Base-by-base conservation (phyloP, 208 protist species). In the Trypanosoma theileri region DNA sequence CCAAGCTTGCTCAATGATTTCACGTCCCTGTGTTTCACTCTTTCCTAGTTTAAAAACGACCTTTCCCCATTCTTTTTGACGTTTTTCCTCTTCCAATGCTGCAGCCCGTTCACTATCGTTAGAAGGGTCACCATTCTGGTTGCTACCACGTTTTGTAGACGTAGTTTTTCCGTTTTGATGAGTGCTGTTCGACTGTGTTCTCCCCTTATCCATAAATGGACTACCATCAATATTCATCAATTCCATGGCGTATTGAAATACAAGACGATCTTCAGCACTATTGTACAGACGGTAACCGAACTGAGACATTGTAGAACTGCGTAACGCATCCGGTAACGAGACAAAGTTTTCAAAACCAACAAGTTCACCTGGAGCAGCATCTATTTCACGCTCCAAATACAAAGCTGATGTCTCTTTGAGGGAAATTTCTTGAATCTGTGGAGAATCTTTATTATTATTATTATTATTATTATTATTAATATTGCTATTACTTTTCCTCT, bases 241-340 rank as follows among this genome's bases (percentile, higher is more conserved):
- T 46, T 79, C 69, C 71, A 94, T 63, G 19, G 70, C 75, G 53
- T 86, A 82, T 76, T 92, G 83, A 55, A 94, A 92, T 50, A 89
- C 76, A 13, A 94, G 58, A 26, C 86, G 83, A 57, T 89, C 85
- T 48, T 92, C 84, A 3, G 59, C 59, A 46, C 60, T 59, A 68
- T 85, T 92, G 79, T 91, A 94, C 14, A 84, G 85, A 48, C 89
- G 83, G 54, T 89, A 84, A 17, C 86, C 89, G 57, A 74, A 72
- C 59, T 79, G 73, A 22, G 69, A 58, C 42, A 80, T 82, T 2
- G 82, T 88, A 13, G 75, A 66, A 26, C 79, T 82, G 58, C 68
- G 53, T 12, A 92, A 69, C 22, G 84, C 89, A 13, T 77, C 72
- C 0, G 68, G 60, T 9, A 91, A 55, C 6, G 35, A 28, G 41